Evolutionary conservation across 805 yeast genomes (phyloP), one percentile per base, ranked within the genome.

Genomic region (Hanseniaspora taiwanica): DNA sequence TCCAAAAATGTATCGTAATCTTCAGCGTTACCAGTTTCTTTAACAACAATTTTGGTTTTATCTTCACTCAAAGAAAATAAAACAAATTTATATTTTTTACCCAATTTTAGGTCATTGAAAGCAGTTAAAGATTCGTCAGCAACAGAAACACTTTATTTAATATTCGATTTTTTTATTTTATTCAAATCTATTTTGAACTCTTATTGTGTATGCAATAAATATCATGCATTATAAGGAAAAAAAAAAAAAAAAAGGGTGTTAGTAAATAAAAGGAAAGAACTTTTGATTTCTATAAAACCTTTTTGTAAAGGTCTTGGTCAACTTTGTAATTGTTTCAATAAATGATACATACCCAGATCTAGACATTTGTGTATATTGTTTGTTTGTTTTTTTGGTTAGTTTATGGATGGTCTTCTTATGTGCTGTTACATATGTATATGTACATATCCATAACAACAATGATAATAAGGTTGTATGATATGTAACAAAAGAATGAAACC

Each of bases 71-170:
- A 71, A 48, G 76, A 72, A 65, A 71, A 91, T 54, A 91, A 73
- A 55, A 91, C 70, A 61, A 72, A 91, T 71, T 82, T 89, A 69
- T 65, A 69, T 68, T 82, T 82, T 69, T 83, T 84, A 53, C 96
- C 95, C 60, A 89, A 74, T 72, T 91, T 91, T 66, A 91, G 76
- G 59, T 87, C 96, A 63, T 89, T 85, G 80, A 87, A 91, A 44
- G 96, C 94, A 52, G 76, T 69, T 61, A 89, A 73, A 50, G 96
- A 85, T 61, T 86, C 96, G 64, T 89, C 91, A 54, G 81, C 77
- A 55, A 81, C 83, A 49, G 83, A 78, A 59, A 81, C 89, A 68
- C 91, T 78, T 47, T 43, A 44, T 36, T 36, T 25, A 36, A 36
- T 36, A 37, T 32, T 40, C 9, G 27, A 17, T 36, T 13, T 12